Conservation (phyloP, 371 early-diverging fungal genomes). For the Dichotomocladium elegans region DNA sequence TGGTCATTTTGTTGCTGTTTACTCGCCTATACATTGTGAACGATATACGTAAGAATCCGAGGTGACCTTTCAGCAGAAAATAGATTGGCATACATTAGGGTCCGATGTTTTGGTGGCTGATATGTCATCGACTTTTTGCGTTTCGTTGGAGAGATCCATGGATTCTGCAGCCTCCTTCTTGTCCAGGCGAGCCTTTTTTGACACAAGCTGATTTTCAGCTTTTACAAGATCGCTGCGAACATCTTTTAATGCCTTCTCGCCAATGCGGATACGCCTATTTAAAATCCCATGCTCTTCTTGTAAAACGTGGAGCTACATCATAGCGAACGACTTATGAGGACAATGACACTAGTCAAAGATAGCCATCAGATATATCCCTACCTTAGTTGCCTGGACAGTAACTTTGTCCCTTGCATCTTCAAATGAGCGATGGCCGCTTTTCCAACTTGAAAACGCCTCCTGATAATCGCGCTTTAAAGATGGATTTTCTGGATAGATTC, state of each 20-base stretch:
- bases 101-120: not conserved
- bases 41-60: too few relatives aligned
- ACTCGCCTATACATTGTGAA: too few relatives aligned
- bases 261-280: not conserved
- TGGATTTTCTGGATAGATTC: not conserved
- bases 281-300: conserved; percentile 10
- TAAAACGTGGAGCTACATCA: conserved; percentile 8
- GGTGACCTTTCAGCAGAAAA: too few relatives aligned
- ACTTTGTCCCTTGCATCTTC: not conserved
- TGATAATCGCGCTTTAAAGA: conserved; percentile 7
- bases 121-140: not conserved
- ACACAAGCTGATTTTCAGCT: conserved; percentile 7
- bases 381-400: conserved; percentile 2
- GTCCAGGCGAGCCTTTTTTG: not conserved
- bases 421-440: conserved; percentile 1
- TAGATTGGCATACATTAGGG: too few relatives aligned
- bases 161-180: not conserved
- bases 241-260: conserved; percentile 7
- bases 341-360: not conserved
- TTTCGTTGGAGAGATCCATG: not conserved
- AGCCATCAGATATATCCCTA: not conserved
- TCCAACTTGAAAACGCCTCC: conserved; percentile 7
- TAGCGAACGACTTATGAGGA: not conserved
- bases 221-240: conserved; percentile 9
- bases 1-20: not conserved